phyloP scores from a whole-genome alignment of 2,329 filamentous ascomycete species.

The Sclerotinia borealis region DNA sequence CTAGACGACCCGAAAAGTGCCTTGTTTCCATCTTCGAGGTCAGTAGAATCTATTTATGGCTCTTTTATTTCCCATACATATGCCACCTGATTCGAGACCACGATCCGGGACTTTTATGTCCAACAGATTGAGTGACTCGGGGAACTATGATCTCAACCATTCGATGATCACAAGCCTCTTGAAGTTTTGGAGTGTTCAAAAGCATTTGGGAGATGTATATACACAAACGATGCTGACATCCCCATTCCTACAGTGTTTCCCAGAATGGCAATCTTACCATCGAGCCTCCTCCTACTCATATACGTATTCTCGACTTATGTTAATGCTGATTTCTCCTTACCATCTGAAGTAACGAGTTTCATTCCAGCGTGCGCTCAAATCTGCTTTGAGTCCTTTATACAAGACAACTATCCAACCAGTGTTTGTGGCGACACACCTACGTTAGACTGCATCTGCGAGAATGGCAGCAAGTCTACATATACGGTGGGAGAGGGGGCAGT shows the following conservation, averaged over 20 bases:
- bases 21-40: conserved; percentile 27
- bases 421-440: conserved; percentile 46
- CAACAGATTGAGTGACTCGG: conserved; percentile 7
- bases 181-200: neutral
- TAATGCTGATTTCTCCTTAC: conserved; percentile 21
- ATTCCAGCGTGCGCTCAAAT: conserved; percentile 45
- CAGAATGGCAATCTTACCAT: conserved; percentile 32
- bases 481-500: conserved; percentile 68
- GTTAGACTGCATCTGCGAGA: conserved; percentile 58
- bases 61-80: neutral
- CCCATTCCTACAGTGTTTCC: conserved; percentile 17
- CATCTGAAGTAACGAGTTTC: conserved; percentile 27
- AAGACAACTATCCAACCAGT: conserved; percentile 48
- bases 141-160: conserved; percentile 8
- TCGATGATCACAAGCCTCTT: neutral
- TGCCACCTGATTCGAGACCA: conserved; percentile 9
- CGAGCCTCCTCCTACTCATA: conserved; percentile 28
- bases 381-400: conserved; percentile 59
- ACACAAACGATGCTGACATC: conserved; percentile 21
- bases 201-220: conserved; percentile 1
- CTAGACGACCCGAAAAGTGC: conserved; percentile 29
- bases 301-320: conserved; percentile 21
- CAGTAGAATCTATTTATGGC: conserved; percentile 18
- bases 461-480: conserved; percentile 52
- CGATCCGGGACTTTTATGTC: neutral